Conservation (phyloP, 2,329 filamentous ascomycete species). For the Aureobasidium sp. region DNA sequence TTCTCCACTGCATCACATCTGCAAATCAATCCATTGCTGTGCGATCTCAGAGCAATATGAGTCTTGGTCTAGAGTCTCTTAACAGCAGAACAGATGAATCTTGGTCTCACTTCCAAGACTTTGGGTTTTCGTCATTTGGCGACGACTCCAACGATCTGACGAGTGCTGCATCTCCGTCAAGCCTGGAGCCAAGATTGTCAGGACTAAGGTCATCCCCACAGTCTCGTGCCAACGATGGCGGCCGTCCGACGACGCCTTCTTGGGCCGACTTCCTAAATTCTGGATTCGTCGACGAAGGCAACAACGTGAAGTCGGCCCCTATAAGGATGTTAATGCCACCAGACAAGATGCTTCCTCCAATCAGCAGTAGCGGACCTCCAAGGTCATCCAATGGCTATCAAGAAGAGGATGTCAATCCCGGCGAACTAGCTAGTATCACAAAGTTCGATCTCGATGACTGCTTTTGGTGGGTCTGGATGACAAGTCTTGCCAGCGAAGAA, state of each 20-base stretch:
- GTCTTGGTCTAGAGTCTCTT: conserved; percentile 25
- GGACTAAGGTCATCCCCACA: conserved; percentile 58
- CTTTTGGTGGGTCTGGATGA: conserved; percentile 99
- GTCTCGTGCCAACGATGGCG: conserved; percentile 58
- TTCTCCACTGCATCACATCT: conserved; percentile 78
- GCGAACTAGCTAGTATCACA: conserved; percentile 87
- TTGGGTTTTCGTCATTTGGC: conserved; percentile 69
- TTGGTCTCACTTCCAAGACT: conserved; percentile 94
- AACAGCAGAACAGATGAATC: conserved; percentile 68
- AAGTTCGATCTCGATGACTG: conserved; percentile 82
- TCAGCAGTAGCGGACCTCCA: conserved; percentile 57
- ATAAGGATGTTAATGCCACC: conserved; percentile 74
- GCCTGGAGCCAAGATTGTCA: conserved; percentile 16
- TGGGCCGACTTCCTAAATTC: conserved; percentile 98
- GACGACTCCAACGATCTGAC: conserved; percentile 15
- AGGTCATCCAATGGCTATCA: conserved; percentile 66
- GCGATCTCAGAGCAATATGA: conserved; percentile 39
- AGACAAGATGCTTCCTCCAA: conserved; percentile 82
- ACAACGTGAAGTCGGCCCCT: conserved; percentile 40
- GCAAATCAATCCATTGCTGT: conserved; percentile 68
- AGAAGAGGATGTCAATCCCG: conserved; percentile 68
- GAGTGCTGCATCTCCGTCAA: conserved; percentile 15
- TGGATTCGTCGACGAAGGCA: conserved; percentile 73
- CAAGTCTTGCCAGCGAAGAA: conserved; percentile 85
- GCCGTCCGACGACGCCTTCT: conserved; percentile 85